Conservation (phyloP, 2,329 filamentous ascomycete species). For the Aspergillus pseudoterreus region DNA sequence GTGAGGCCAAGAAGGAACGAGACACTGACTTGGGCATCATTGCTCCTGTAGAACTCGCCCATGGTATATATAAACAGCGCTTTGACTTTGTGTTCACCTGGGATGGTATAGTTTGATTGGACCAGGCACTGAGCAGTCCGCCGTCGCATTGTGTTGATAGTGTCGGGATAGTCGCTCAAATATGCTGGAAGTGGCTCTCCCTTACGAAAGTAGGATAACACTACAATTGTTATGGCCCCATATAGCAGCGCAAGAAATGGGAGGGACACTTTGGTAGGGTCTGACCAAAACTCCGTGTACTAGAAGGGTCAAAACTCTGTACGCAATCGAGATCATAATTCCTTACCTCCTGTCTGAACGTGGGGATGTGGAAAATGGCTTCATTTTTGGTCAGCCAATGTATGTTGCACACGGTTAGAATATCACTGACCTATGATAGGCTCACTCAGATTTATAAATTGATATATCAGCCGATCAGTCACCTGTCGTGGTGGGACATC, state of each 20-base stretch:
- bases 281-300: conserved; percentile 31
- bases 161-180: conserved; percentile 12
- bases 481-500: conserved; percentile 28
- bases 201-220: conserved; percentile 22
- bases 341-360: conserved; percentile 28
- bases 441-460: conserved; percentile 31
- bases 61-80: conserved; percentile 28
- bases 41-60: conserved; percentile 27
- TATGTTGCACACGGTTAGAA: neutral
- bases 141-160: conserved; percentile 49
- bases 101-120: conserved; percentile 31
- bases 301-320: conserved; percentile 1
- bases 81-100: conserved; percentile 31
- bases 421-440: conserved; percentile 25
- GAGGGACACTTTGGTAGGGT: conserved; percentile 24
- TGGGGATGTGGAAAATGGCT: conserved; percentile 30
- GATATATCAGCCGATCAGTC: conserved; percentile 32
- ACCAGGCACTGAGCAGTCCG: conserved; percentile 29
- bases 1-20: conserved; percentile 55
- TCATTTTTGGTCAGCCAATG: neutral
- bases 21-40: conserved; percentile 47
- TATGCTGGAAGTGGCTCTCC: conserved; percentile 21
- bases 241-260: conserved; percentile 32
- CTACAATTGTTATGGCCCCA: conserved; percentile 23
- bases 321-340: neutral